Evolutionary conservation across 257 asterid genomes (phyloP).

Genomic region (Gynochthodes officinalis): DNA sequence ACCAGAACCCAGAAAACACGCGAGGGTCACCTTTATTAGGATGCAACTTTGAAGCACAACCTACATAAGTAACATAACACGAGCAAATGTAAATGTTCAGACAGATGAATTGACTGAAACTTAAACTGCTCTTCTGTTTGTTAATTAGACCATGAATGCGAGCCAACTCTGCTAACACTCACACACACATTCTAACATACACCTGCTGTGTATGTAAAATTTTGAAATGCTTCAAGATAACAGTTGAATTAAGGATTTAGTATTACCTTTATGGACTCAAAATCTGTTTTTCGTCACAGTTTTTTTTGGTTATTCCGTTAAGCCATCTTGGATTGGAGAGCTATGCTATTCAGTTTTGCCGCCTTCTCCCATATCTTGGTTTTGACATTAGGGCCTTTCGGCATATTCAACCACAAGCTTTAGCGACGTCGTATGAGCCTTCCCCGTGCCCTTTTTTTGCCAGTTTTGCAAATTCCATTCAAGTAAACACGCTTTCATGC

Average conservation of each 20-base stretch:
- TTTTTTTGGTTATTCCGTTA: background rate
- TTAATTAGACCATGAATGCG: too few relatives aligned
- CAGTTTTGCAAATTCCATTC: too few relatives aligned
- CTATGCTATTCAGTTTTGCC: background rate
- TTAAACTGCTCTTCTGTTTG: background rate
- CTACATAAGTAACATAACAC: background rate
- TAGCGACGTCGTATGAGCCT: constrained; percentile 1
- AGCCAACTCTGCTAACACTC: background rate
- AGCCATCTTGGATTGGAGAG: background rate
- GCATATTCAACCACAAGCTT: background rate
- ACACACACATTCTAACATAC: constrained; percentile 1
- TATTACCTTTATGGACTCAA: background rate
- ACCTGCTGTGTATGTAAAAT: too few relatives aligned
- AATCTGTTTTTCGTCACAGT: background rate
- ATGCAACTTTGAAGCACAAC: constrained; percentile 3
- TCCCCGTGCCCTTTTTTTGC: too few relatives aligned
- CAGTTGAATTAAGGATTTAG: background rate
- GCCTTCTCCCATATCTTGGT: background rate
- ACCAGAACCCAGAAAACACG: constrained; percentile 4
- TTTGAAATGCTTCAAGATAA: background rate
- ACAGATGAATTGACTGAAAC: background rate
- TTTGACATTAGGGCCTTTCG: background rate
- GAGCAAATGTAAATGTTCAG: background rate
- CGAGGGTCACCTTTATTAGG: background rate
- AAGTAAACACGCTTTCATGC: too few relatives aligned